Conservation (phyloP, 1,139 yeast genomes). For the Pichia sp. region DNA sequence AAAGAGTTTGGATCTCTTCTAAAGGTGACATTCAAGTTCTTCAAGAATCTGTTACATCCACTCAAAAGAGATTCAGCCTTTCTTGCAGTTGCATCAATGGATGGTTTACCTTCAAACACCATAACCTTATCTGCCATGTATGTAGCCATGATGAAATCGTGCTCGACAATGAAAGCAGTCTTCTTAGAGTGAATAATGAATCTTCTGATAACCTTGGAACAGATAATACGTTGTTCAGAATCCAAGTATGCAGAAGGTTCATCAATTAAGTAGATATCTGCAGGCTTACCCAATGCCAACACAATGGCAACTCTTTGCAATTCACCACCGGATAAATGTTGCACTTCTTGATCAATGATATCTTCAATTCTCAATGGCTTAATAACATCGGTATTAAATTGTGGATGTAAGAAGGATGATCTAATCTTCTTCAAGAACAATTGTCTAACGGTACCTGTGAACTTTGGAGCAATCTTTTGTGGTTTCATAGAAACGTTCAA, state of each 20-base stretch:
- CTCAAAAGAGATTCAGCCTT: conserved; percentile 88
- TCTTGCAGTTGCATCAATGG: conserved; percentile 74
- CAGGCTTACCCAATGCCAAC: conserved; percentile 86
- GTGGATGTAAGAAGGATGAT: conserved; percentile 91
- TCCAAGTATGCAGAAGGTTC: conserved; percentile 98
- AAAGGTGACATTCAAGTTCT: conserved; percentile 94
- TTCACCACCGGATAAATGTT: conserved; percentile 98
- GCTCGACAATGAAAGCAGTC: conserved; percentile 98
- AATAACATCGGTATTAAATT: conserved; percentile 95
- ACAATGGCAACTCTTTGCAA: conserved; percentile 98
- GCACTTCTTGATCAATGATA: conserved; percentile 95
- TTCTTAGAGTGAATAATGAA: conserved; percentile 93
- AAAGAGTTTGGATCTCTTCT: conserved; percentile 98
- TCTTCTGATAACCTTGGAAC: conserved; percentile 97
- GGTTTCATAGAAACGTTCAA: conserved; percentile 96
- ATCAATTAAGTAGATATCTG: conserved; percentile 93
- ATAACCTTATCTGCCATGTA: conserved; percentile 97
- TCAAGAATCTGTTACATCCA: conserved; percentile 95
- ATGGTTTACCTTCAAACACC: conserved; percentile 95
- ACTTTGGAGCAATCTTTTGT: conserved; percentile 96
- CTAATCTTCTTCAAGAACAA: conserved; percentile 93
- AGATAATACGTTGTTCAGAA: conserved; percentile 98
- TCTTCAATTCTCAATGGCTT: conserved; percentile 92
- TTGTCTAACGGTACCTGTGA: conserved; percentile 98
- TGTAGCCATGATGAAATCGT: conserved; percentile 99